These are phyloP conservation scores for Fusarium concolor DNA, from an alignment of 2,329 filamentous ascomycete genomes.

Conservation along the genomic window DNA sequence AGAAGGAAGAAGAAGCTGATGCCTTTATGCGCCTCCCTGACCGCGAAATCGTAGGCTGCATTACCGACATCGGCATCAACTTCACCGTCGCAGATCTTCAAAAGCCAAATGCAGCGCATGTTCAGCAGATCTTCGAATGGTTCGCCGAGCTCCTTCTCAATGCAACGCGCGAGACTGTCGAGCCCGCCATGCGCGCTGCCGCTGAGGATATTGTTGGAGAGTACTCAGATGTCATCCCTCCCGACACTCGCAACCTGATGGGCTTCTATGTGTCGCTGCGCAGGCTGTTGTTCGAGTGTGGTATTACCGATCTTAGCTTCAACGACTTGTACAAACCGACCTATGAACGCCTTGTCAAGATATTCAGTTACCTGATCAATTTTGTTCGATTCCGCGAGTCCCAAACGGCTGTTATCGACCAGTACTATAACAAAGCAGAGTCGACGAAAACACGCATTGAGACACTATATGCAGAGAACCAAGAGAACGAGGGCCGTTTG, in stretches of 20 bases:
- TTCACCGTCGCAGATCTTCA: slow-evolving; percentile 89
- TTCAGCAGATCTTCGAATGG: slow-evolving; percentile 98
- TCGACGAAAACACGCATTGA: slow-evolving; percentile 89
- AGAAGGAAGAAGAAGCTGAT: slow-evolving; percentile 70
- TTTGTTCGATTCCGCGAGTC: slow-evolving; percentile 97
- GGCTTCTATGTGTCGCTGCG: slow-evolving; percentile 91
- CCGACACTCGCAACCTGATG: slow-evolving; percentile 93
- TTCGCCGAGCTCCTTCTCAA: slow-evolving; percentile 95
- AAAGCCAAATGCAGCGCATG: slow-evolving; percentile 93
- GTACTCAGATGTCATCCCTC: slow-evolving; percentile 84
- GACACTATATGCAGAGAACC: slow-evolving; percentile 84
- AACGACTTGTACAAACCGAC: slow-evolving; percentile 92
- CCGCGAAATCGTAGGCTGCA: slow-evolving; percentile 93
- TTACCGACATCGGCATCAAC: slow-evolving; percentile 93
- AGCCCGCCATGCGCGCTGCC: slow-evolving; percentile 93
- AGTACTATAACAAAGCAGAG: slow-evolving; percentile 93
- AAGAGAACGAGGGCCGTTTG: slow-evolving; percentile 83
- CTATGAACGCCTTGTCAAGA: slow-evolving; percentile 89
- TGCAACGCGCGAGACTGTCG: slow-evolving; percentile 90
- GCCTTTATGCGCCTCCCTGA: slow-evolving; percentile 71
- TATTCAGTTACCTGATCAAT: slow-evolving; percentile 98
- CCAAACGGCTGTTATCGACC: slow-evolving; percentile 88
- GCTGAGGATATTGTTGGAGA: slow-evolving; percentile 88
- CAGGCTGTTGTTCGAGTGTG: slow-evolving; percentile 84
- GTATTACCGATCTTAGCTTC: slow-evolving; percentile 93